Evolutionary conservation across 2,329 filamentous ascomycete genomes (phyloP).

Genomic region (Xylaria polymorpha): DNA sequence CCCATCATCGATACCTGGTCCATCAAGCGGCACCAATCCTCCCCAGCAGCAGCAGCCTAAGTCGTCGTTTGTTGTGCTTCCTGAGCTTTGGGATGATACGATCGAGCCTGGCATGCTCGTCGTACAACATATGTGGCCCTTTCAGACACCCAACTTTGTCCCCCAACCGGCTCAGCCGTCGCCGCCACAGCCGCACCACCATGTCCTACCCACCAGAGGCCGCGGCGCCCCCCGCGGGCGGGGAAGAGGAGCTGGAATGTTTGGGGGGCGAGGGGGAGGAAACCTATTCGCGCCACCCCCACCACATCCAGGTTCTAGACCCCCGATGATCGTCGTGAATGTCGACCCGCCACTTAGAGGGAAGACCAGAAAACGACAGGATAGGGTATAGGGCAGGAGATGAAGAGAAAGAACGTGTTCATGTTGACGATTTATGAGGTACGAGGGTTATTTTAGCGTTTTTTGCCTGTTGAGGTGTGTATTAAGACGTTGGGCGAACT

Average conservation of each 20-base stretch:
- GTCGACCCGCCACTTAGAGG: constrained; percentile 33
- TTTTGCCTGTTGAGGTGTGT: not conserved
- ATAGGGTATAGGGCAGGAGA: constrained; percentile 16
- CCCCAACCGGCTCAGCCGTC: constrained; percentile 28
- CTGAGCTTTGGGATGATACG: constrained; percentile 68
- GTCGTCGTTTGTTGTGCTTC: constrained; percentile 60
- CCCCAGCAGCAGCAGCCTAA: constrained; percentile 22
- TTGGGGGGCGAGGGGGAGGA: constrained; percentile 26
- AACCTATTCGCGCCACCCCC: constrained; percentile 17
- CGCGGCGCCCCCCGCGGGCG: constrained; percentile 13
- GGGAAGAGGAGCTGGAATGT: constrained; percentile 22
- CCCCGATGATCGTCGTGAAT: not conserved
- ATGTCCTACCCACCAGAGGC: constrained; percentile 5
- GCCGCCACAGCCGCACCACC: constrained; percentile 21
- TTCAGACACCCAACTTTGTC: constrained; percentile 44
- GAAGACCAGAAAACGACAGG: constrained; percentile 42
- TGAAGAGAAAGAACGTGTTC: not conserved
- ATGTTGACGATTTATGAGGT: constrained; percentile 6
- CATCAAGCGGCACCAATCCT: constrained; percentile 18
- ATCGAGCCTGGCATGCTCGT: constrained; percentile 65
- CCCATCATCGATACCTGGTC: constrained; percentile 20
- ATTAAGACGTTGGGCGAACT: not conserved
- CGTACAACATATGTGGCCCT: constrained; percentile 69
- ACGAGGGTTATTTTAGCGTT: not conserved
- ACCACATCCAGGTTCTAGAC: constrained; percentile 15